Percentiles rank a stretch among this genome's conserved stretches.
These are phyloP conservation scores for Pulveroboletus sp. DNA, from an alignment of 768 basidiomycete species.

Conservation along the genomic window DNA sequence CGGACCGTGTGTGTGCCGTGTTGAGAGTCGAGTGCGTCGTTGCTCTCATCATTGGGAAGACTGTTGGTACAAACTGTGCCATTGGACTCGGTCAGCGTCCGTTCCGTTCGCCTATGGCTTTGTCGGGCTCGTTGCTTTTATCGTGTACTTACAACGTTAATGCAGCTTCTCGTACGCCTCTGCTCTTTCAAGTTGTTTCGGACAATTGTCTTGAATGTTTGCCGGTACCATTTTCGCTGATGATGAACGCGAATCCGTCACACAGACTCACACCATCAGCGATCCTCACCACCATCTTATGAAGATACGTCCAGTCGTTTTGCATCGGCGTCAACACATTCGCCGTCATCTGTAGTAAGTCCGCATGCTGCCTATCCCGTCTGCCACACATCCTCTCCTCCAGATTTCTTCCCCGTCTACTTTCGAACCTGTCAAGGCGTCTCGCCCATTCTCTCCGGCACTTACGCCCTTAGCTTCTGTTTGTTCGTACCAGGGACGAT, in stretches of 20 bases:
- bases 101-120: constrained; percentile 41
- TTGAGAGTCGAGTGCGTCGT: too few relatives aligned
- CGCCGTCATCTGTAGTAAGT: too few relatives aligned
- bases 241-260: constrained; percentile 33
- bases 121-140: constrained; percentile 34
- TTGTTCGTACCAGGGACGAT: constrained; percentile 39
- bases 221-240: constrained; percentile 31
- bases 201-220: not conserved
- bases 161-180: constrained; percentile 33
- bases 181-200: too few relatives aligned
- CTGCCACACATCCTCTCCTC: not conserved
- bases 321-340: too few relatives aligned
- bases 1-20: too few relatives aligned
- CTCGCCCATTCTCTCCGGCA: too few relatives aligned
- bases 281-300: too few relatives aligned
- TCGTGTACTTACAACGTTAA: constrained; percentile 35
- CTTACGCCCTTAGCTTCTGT: too few relatives aligned
- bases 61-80: constrained; percentile 36
- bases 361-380: not conserved
- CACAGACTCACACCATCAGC: too few relatives aligned
- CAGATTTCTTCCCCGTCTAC: too few relatives aligned
- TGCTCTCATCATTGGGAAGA: constrained; percentile 31
- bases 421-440: too few relatives aligned
- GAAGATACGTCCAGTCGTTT: too few relatives aligned
- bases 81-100: constrained; percentile 39